Evolutionary conservation across 129 eudicot species (phyloP), one percentile per base, ranked within the genome.

Genomic region (Helianthus tuberosus): DNA sequence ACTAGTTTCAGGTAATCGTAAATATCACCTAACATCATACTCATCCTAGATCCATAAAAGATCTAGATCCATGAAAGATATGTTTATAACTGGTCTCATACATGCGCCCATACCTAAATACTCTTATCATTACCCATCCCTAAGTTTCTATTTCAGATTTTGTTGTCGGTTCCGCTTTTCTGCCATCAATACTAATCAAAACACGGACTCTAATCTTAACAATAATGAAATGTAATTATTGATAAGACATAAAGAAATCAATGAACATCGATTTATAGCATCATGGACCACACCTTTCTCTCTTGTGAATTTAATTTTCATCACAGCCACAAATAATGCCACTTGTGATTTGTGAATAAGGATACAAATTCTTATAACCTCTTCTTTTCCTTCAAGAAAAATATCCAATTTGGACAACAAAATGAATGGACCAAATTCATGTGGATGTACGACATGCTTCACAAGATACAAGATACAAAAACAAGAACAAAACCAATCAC

Each of bases 271-370:
- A 10, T n/a, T n/a, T 59, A 39, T 46, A 68, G 50, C 74, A 52
- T 35, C 74, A 69, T 51, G 74, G 53, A 69, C 74, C 64, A 69
- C 74, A 52, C 41, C 46, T 50, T 69, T 52, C 20, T 29, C 16
- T 58, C 38, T 25, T 58, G 36, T 23, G 14, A 3, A 32, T 36
- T 35, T 17, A 69, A 52, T 38, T 69, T 13, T 32, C 36, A 29
- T 51, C 35, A 15, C 51, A 15, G 8, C 72, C 58, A 23, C 58
- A 68, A 25, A 55, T n/a, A 69, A 36, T 69, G 61, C 50, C 13
- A 15, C 1, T n/a, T 32, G 23, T 35, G 39, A 70, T 15, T 70
- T 53, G 65, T 59, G 46, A 47, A 27, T 35, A 62, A 48, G 17
- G 46, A 58, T 57, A 25, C 60, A 8, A 57, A 59, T 59, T 39